Evolutionary conservation across 352 stramenopile genomes (phyloP), one percentile per base, ranked within the genome.

Genomic region (Globisporangium mamillatum): DNA sequence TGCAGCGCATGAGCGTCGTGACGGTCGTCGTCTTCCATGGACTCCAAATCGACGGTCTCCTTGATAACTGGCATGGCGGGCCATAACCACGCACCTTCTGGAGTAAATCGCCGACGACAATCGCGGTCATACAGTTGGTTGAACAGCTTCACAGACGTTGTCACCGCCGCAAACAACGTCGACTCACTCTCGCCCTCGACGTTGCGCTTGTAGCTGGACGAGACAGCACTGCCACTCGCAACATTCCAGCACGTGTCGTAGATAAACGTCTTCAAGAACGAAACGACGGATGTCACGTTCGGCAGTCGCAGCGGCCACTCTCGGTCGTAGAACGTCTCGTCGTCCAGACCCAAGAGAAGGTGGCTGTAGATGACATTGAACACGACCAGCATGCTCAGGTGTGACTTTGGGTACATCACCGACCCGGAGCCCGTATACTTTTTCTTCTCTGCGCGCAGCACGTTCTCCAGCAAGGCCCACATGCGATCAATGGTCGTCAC

Each of bases 41-140:
- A 76, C 18, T 83, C 80, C 10, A 91, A 69, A 29, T 91, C 76
- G 1, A 91, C 79, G 1, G 83, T 87, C 36, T 94, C 81, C 44
- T 82, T 84, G 48, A 91, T 78, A 0, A 77, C 66, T 32, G 82
- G 80, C 81, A 91, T 90, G 18, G 84, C 77, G 14, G 86, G 84
- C 86, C 86, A 94, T 46, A 92, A 60, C 86, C 86, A 94, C 18
- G 76, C 72, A 36, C 69, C 72, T 2, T 82, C 77, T 10, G 63
- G 18, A 50, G 81, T 75, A 64, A 90, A 88, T 10, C 68, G 69
- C 22, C 79, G 80, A 29, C 84, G 78, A 36, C 76, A 88, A 59
- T 93, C 80, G 1, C 86, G 86, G 63, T 90, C 84, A 58, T 91
- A 92, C 10, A 94, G 71, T 65, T 92, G 84, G 63, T 94, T 94